phyloP scores from a whole-genome alignment of 1,284 basidiomycete species.

The Takashimella tepidaria region DNA sequence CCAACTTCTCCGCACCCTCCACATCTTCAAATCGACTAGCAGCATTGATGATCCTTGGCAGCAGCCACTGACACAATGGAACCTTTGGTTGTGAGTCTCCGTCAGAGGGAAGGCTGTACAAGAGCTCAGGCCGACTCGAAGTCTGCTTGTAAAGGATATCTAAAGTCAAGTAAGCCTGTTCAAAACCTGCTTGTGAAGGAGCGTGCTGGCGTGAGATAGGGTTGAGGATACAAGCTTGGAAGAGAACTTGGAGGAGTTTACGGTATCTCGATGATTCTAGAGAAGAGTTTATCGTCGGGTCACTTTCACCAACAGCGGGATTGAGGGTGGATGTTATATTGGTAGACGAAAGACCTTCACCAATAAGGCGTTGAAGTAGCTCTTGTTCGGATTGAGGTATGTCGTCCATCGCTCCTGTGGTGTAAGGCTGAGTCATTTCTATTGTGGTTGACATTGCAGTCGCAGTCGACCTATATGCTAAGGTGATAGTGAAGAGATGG shows the following conservation, averaged over 20 bases:
- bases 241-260: slow-evolving; percentile 34
- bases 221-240: slow-evolving; percentile 33
- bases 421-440: not conserved
- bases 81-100: slow-evolving; percentile 5
- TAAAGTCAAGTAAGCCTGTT: slow-evolving; percentile 30
- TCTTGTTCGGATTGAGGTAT: slow-evolving; percentile 11
- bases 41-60: slow-evolving; percentile 34
- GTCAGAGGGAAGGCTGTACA: slow-evolving; percentile 8
- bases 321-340: slow-evolving; percentile 14
- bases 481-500: not conserved
- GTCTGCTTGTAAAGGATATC: slow-evolving; percentile 28
- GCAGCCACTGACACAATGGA: slow-evolving; percentile 40
- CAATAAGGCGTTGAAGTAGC: slow-evolving; percentile 34
- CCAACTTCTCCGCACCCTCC: slow-evolving; percentile 6
- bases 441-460: no score
- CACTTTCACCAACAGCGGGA: slow-evolving; percentile 1
- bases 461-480: not conserved
- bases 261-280: slow-evolving; percentile 15
- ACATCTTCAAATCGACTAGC: slow-evolving; percentile 17
- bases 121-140: slow-evolving; percentile 21
- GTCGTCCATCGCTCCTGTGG: not conserved
- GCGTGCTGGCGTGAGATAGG: slow-evolving; percentile 11
- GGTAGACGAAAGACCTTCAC: slow-evolving; percentile 28
- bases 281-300: no score
- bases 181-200: slow-evolving; percentile 5